Evolutionary conservation across 257 asterid genomes (phyloP), one percentile per base, ranked within the genome.

Genomic region (Gardenia jasminoides): DNA sequence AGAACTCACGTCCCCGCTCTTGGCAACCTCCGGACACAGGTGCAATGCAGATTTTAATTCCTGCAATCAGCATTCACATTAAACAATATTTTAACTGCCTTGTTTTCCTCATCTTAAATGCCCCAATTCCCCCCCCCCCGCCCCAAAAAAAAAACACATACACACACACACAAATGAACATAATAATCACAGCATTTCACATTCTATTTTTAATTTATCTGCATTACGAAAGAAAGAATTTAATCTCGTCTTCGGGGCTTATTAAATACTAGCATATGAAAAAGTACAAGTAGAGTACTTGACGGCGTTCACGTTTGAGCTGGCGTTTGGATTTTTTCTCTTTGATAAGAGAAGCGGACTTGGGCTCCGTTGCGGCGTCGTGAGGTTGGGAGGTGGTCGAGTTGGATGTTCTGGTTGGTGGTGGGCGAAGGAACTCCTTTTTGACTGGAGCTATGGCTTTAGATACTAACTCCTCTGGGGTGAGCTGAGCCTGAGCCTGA

Each of bases 261-360:
- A 54, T 54, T 4, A 17, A 17, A 6, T 5, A 13, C 16, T 13
- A 13, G 17, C 0, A 4, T 52, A 17, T 19, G 61, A 56, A 22
- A 56, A 56, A 22, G 26, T 22, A 56, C 28, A 12, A 54, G 62
- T 19, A 54, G 15, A 12, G 54, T 26, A 94, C 98, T 93, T 92
- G 86, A 22, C 76, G 92, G 79, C 99, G 96, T 82, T 96, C 99
- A 66, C 99, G 97, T 85, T 93, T 96, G 56, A 85, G 78, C 84
- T 96, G 98, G 77, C 99, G 97, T 85, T 96, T 96, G 74, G 99
- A 96, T 82, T 92, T 93, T 84, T 95, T 95, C 84, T 90, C 98
- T 87, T 81, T 89, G 66, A 89, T 68, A 75, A 93, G 20, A 44
- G 93, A 84, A 80, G 87, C 86, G 2, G 84, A 46, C 61, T 83